Evolutionary conservation across 352 stramenopile genomes (phyloP), one percentile per base, ranked within the genome.

Genomic region (Labyrinthula sp.): DNA sequence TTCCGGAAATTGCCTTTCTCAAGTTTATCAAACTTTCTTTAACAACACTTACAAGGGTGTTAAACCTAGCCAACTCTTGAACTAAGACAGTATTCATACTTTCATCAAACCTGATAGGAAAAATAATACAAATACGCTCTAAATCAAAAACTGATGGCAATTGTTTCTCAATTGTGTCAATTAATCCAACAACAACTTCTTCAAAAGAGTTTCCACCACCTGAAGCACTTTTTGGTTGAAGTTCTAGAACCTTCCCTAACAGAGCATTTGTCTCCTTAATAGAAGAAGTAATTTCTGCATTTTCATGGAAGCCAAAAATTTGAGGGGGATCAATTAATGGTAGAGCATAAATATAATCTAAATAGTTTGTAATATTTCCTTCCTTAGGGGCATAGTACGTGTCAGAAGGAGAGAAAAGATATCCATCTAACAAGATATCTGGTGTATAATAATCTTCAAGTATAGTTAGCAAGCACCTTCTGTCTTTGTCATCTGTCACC

Each of bases 401-500:
- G 0, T 74, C 74, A 2, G 75, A 84, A 6, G 71, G 64, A 9
- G 67, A 79, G 45, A 87, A 88, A 14, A 56, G 64, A 62, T 82
- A 82, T 28, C 17, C 54, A 40, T 83, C 71, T 4, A 52, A 56
- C 4, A 82, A 59, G 22, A 88, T 79, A 2, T 74, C 61, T 0
- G 67, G 67, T 4, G 67, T 25, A 66, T 89, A 92, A 56, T 89
- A 91, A 20, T 70, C 71, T 56, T 75, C 67, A 21, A 92, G 67
- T 37, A 92, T 79, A 28, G 79, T 75, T 47, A 87, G 70, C 0
- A 85, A 77, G 21, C 70, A 82, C 6, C 75, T 60, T 0, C 82
- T 73, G 56, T 94, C 82, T 48, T 92, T 92, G 60, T 90, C 82
- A 56, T 93, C 82, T 1, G 82, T 94, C 3, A 93, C 82, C 18